These are phyloP conservation scores for Litchi chinensis DNA, from an alignment of 345 rosid genomes.

Conservation along the genomic window DNA sequence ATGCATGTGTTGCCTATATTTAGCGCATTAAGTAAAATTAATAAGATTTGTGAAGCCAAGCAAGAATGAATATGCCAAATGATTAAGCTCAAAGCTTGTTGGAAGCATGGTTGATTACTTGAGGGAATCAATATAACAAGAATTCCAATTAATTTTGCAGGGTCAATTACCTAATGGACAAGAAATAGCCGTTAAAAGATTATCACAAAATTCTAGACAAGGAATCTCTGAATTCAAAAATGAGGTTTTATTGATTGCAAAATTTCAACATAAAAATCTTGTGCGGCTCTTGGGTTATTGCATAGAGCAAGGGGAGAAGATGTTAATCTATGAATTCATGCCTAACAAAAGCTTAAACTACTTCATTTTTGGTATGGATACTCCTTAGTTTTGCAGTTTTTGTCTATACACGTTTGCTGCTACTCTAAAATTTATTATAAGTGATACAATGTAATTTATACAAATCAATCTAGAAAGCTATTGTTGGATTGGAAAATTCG, in stretches of 20 bases:
- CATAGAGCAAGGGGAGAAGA: neutral
- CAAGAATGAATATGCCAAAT: too few relatives aligned
- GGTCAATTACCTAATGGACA: conserved; percentile 25
- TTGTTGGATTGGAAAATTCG: conserved; percentile 34
- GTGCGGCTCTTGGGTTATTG: neutral
- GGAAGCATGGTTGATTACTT: neutral
- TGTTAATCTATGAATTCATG: conserved; percentile 9
- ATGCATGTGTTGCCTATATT: too few relatives aligned
- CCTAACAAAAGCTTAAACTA: neutral
- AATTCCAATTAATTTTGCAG: conserved; percentile 13
- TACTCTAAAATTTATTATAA: neutral
- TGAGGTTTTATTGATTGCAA: conserved; percentile 35
- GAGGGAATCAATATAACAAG: too few relatives aligned
- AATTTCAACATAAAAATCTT: neutral
- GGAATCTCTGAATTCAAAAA: conserved; percentile 40
- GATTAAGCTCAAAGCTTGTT: too few relatives aligned
- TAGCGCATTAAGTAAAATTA: too few relatives aligned
- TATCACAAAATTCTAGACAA: conserved; percentile 32
- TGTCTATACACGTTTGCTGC: neutral
- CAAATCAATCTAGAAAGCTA: conserved; percentile 25
- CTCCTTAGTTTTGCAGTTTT: neutral
- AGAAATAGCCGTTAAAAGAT: conserved; percentile 39
- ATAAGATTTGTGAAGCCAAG: too few relatives aligned
- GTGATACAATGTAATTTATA: neutral
- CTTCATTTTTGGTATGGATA: neutral